These are phyloP conservation scores for Alternaria sp. DNA, from an alignment of 2,329 filamentous ascomycete genomes.

Conservation along the genomic window DNA sequence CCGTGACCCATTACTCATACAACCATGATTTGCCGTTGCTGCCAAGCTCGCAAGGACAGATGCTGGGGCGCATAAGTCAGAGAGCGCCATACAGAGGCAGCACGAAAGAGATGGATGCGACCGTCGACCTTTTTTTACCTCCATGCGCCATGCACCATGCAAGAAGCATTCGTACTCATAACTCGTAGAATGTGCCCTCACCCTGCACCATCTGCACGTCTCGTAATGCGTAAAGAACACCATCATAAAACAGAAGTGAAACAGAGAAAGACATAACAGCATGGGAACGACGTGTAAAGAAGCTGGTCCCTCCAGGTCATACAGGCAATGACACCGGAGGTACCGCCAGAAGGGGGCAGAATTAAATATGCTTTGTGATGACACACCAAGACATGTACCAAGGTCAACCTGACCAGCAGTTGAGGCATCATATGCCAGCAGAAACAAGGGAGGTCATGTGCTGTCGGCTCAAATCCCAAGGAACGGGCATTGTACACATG, in stretches of 20 bases:
- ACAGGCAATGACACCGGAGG: conserved; percentile 27
- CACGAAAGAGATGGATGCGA: conserved; percentile 36
- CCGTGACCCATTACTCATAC: conserved; percentile 40
- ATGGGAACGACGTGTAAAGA: conserved; percentile 15
- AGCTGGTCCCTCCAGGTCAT: conserved; percentile 35
- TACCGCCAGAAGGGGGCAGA: conserved; percentile 26
- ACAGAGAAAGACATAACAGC: conserved; percentile 1
- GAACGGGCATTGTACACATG: conserved; percentile 11
- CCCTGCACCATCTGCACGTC: conserved; percentile 32
- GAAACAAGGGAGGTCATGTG: background rate
- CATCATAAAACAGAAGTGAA: conserved; percentile 13
- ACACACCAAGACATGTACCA: conserved; percentile 7
- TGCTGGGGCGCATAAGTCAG: background rate
- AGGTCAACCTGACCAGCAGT: conserved; percentile 10
- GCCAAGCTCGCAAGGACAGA: conserved; percentile 9
- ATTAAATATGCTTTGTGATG: conserved; percentile 36
- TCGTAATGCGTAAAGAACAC: conserved; percentile 18
- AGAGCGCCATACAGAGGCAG: conserved; percentile 18
- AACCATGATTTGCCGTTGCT: conserved; percentile 26
- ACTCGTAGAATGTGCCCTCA: conserved; percentile 14
- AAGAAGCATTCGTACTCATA: conserved; percentile 20
- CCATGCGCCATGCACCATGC: conserved; percentile 44
- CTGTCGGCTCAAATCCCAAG: conserved; percentile 4
- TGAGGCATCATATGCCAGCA: background rate
- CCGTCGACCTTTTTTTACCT: conserved; percentile 31